phyloP scores from a whole-genome alignment of 345 rosid species.

The Citrus unshiu region DNA sequence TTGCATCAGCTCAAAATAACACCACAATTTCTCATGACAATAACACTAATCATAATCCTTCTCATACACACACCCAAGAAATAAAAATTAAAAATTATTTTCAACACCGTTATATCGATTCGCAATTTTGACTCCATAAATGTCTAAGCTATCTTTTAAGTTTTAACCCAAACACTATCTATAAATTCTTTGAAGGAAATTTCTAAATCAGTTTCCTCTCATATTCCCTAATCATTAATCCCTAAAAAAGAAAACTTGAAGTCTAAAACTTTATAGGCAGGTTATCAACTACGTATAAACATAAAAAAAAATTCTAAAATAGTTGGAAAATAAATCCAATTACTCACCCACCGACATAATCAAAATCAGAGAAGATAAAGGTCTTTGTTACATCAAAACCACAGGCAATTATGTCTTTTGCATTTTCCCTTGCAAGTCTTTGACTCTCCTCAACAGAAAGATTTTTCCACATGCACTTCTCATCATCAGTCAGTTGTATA shows the following conservation, averaged over 20 bases:
- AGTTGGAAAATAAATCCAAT: not conserved
- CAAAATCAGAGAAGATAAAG: conserved; percentile 88
- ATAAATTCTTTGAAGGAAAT: not conserved
- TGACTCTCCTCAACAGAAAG: conserved; percentile 79
- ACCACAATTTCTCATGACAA: not conserved
- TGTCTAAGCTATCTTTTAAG: not conserved
- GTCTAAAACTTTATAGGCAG: not conserved
- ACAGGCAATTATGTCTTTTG: conserved; percentile 94
- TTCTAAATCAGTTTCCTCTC: not conserved
- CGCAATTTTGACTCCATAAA: not conserved
- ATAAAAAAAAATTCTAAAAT: not conserved
- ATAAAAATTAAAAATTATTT: no score
- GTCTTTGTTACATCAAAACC: conserved; percentile 82
- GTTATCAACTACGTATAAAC: not conserved
- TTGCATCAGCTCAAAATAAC: not conserved
- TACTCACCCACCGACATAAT: conserved; percentile 86
- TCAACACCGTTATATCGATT: not conserved
- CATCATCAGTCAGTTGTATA: conserved; percentile 92
- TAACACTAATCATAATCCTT: not conserved
- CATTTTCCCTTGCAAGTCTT: conserved; percentile 90
- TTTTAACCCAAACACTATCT: not conserved
- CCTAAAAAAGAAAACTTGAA: not conserved
- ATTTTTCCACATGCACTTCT: conserved; percentile 89
- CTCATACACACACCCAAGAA: no score
- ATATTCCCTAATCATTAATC: not conserved